Evolutionary conservation across 2,329 filamentous ascomycete genomes (phyloP), one percentile per base, ranked within the genome.

Genomic region (Clarireedia paspali): DNA sequence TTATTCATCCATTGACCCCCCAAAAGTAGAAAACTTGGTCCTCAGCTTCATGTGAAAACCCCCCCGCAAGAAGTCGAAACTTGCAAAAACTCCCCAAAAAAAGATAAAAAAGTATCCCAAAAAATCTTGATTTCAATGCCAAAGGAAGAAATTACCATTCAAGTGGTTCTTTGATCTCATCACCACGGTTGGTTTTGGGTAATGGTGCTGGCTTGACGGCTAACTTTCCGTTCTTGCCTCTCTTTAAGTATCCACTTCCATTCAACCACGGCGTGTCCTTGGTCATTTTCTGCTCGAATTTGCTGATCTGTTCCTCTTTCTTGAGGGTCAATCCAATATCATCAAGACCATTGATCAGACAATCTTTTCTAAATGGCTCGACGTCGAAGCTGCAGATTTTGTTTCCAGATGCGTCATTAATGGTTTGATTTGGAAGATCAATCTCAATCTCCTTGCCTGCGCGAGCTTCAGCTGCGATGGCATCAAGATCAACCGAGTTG

Each of bases 301-400:
- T 80, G 57, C 80, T 75, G 68, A 97, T 96, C 78, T 95, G 90
- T 60, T 89, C 85, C 61, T 92, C 90, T 73, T 88, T 81, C 74
- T 94, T 88, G 78, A 96, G 88, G 7, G 91, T 96, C 61, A 96
- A 75, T 40, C 91, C 91, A 66, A 96, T 96, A 65, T 96, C 92
- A 69, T 97, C 91, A 12, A 96, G 82, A 0, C 91, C 91, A 68
- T 97, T 95, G 67, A 95, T 72, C 50, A 97, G 75, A 72, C 91
- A 96, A 75, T 96, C 89, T 75, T 94, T 95, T 70, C 90, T 80
- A 78, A 96, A 97, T 73, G 87, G 82, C 69, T 96, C 92, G 5
- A 95, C 88, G 65, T 96, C 87, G 67, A 97, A 97, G 40, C 74
- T 72, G 68, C 85, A 85, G 49, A 97, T 79, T 62, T 82, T 81